A percentile compares a stretch with the other conserved stretches of the same genome.
Evolutionary conservation across 345 rosid species (phyloP).

Genomic region (Euphorbia peplus): DNA sequence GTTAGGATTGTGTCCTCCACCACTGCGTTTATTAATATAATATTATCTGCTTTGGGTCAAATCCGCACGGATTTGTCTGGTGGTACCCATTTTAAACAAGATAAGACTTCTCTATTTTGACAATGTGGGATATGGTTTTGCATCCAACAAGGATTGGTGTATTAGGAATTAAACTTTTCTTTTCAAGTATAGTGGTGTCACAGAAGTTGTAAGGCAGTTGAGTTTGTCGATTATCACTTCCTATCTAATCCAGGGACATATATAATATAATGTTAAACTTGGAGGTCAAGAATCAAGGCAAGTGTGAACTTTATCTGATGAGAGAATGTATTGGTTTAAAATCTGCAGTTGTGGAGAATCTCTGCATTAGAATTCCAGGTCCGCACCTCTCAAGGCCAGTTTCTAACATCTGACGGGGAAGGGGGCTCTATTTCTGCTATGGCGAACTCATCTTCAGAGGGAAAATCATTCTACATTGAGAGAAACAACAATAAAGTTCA

Average conservation of each 20-base stretch:
- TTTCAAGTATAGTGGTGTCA: not conserved
- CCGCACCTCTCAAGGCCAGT: conserved; percentile 52
- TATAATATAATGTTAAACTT: not conserved
- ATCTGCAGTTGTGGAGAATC: conserved; percentile 63
- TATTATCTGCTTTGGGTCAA: too few species aligned
- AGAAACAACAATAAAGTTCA: conserved; percentile 48
- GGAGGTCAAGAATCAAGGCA: not conserved
- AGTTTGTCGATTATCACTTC: not conserved
- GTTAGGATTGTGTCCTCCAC: too few species aligned
- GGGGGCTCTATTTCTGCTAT: conserved; percentile 56
- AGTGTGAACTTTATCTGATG: not conserved
- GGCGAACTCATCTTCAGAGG: conserved; percentile 40
- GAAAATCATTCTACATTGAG: conserved; percentile 51
- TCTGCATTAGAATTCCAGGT: conserved; percentile 53
- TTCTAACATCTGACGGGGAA: conserved; percentile 55
- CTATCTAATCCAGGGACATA: not conserved
- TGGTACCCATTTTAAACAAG: too few species aligned
- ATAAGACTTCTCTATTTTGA: too few species aligned
- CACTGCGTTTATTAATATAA: too few species aligned
- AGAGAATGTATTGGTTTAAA: conserved; percentile 10
- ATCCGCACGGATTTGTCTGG: too few species aligned
- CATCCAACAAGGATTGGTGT: too few species aligned
- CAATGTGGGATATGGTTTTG: too few species aligned
- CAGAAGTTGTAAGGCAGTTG: not conserved
- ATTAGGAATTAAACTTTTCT: not conserved